Percentiles rank a stretch among this genome's conserved stretches.
Evolutionary conservation across 176 grass and related monocot genomes (phyloP).

Genomic region (Oryza officinalis): DNA sequence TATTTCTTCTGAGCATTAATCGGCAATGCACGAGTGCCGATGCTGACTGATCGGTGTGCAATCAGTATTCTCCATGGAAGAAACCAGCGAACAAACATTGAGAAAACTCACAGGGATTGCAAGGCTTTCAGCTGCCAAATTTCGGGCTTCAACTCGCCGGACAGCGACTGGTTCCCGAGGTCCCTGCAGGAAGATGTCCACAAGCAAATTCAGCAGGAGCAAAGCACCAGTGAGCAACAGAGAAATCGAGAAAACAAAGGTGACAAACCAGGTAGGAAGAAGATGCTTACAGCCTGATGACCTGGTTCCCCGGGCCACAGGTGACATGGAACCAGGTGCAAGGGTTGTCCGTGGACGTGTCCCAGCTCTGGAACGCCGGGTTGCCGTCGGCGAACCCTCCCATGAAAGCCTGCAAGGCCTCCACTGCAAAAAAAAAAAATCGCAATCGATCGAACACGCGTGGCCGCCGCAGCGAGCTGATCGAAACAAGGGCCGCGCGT

Average conservation of each 20-base stretch:
- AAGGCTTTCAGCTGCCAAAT: slow-evolving; percentile 31
- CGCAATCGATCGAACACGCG: neutral
- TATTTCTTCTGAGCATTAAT: no score
- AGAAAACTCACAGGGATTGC: slow-evolving; percentile 47
- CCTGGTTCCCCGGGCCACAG: slow-evolving; percentile 25
- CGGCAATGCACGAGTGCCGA: neutral
- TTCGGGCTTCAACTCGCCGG: slow-evolving; percentile 27
- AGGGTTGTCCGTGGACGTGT: slow-evolving; percentile 13
- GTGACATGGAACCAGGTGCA: slow-evolving; percentile 61
- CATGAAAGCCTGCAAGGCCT: slow-evolving; percentile 36
- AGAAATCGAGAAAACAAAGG: neutral
- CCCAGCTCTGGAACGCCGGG: slow-evolving; percentile 47
- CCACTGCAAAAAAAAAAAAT: slow-evolving; percentile 2
- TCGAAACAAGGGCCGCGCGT: no score
- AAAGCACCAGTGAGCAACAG: neutral
- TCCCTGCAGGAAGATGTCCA: slow-evolving; percentile 14
- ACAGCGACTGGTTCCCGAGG: slow-evolving; percentile 48
- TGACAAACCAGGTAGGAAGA: neutral
- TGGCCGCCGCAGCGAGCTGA: no score
- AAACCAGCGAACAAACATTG: neutral
- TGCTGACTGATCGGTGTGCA: neutral
- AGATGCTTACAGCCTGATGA: slow-evolving; percentile 41
- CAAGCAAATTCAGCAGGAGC: no score
- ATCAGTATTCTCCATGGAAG: neutral
- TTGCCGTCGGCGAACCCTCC: slow-evolving; percentile 23